These are phyloP conservation scores for Solanum arcanum DNA, from an alignment of 257 asterid genomes.

Conservation along the genomic window DNA sequence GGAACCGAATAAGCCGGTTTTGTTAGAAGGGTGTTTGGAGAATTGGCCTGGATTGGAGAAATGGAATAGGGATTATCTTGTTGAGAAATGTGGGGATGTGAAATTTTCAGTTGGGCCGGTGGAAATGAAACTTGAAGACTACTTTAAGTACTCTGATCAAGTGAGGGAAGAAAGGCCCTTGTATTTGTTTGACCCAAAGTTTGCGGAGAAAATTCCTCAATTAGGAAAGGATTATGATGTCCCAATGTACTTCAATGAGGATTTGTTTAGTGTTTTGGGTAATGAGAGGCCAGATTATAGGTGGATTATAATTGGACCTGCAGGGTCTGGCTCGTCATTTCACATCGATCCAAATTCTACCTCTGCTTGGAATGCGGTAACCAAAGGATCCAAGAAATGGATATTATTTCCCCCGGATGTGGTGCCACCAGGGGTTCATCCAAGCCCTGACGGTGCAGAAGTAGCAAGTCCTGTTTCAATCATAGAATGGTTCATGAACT, in stretches of 20 bases:
- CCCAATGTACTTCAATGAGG: slow-evolving; percentile 74
- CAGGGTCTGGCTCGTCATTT: slow-evolving; percentile 97
- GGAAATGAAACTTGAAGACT: slow-evolving; percentile 68
- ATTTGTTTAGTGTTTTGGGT: slow-evolving; percentile 78
- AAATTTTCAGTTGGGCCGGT: slow-evolving; percentile 73
- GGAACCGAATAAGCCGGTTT: slow-evolving; percentile 78
- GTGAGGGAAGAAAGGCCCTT: slow-evolving; percentile 83
- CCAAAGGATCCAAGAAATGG: slow-evolving; percentile 96
- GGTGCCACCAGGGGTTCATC: slow-evolving; percentile 97
- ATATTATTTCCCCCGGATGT: slow-evolving; percentile 86
- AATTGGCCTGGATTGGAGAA: slow-evolving; percentile 59
- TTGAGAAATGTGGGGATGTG: slow-evolving; percentile 46
- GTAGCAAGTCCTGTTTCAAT: slow-evolving; percentile 98
- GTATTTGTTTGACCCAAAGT: slow-evolving; percentile 89
- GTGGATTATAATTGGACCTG: slow-evolving; percentile 93
- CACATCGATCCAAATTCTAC: slow-evolving; percentile 98
- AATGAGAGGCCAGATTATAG: slow-evolving; percentile 81
- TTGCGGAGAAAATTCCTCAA: slow-evolving; percentile 61
- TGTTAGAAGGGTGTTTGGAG: slow-evolving; percentile 79
- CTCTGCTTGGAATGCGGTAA: slow-evolving; percentile 97
- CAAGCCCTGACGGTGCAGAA: slow-evolving; percentile 95
- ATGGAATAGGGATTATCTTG: slow-evolving; percentile 71
- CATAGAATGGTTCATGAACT: slow-evolving; percentile 97
- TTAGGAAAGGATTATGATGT: slow-evolving; percentile 64
- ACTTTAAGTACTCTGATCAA: slow-evolving; percentile 65